Base-by-base conservation (phyloP, 2,329 filamentous ascomycete genomes). In the Tricladium varicosporioides region DNA sequence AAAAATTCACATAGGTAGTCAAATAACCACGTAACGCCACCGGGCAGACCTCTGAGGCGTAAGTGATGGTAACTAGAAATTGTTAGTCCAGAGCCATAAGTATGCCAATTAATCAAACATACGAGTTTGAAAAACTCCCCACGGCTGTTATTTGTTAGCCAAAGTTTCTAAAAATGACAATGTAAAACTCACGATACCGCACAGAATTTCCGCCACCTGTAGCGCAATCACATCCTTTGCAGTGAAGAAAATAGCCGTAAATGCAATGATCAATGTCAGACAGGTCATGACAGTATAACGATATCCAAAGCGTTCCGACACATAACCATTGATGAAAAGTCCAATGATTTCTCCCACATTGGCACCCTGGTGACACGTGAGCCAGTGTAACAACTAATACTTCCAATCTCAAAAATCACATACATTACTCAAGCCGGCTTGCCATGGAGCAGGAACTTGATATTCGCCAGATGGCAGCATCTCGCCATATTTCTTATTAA, bases 1-100 rank as follows among this genome's bases (percentile, higher is more conserved):
- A 82, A 65, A 81, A 76, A 65, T 81, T 81, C 58, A 80, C 77
- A 56, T 81, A 83, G 0, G 80, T 81, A 0, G 79, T 82, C 40
- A 82, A 71, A 60, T 82, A 82, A 13, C 78, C 79, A 55, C 80
- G 75, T 2, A 83, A 70, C 44, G 78, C 78, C n/a, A 82, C 76
- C 2, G 80, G 80, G 57, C 79, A 82, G 36, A 83, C 80, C 67
- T 83, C 80, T 31, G 76, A 78, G 8, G 71, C 71, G 50, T 72
- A 72, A 11, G 70, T 68, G 42, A 68, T 68, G 9, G 69, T 71
- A 5, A 71, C 62, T 65, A 46, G 2, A 53, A 22, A 56, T 48
- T 27, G 22, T 27, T 7, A 27, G 22, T 27, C 3, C 7, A 27
- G 22, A 27, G 22, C 22, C 5, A 2, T 8, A 42, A 27, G 8